A percentile compares a stretch with the other conserved stretches of the same genome.
Evolutionary conservation across 768 basidiomycete species (phyloP).

Genomic region (Amanita pallidorosea): DNA sequence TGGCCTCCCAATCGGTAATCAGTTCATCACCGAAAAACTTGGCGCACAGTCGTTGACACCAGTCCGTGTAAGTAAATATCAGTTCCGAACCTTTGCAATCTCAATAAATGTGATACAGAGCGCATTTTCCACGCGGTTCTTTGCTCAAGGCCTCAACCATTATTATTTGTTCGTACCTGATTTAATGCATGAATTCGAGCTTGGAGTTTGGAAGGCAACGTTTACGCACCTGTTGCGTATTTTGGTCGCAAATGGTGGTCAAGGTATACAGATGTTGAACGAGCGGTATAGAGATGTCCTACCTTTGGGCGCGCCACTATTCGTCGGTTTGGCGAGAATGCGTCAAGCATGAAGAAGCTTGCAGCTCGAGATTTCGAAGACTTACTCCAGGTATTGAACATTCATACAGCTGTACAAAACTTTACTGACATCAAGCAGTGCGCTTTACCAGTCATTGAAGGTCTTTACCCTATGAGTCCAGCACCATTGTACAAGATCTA

Average conservation of each 20-base stretch:
- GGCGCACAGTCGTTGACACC: background rate
- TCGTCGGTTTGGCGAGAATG: slow-evolving; percentile 20
- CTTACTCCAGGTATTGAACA: background rate
- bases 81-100: too few relatives aligned
- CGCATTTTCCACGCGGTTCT: slow-evolving; percentile 17
- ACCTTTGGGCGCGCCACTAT: slow-evolving; percentile 24
- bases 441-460: slow-evolving; percentile 23
- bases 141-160: slow-evolving; percentile 13
- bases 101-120: background rate
- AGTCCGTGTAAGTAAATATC: too few relatives aligned
- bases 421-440: slow-evolving; percentile 10
- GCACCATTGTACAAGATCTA: slow-evolving; percentile 16
- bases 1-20: background rate
- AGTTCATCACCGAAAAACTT: background rate
- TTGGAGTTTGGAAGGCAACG: slow-evolving; percentile 26
- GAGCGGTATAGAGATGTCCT: slow-evolving; percentile 16
- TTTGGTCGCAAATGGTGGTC: slow-evolving; percentile 1
- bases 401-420: background rate
- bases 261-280: slow-evolving; percentile 13
- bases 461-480: slow-evolving; percentile 20
- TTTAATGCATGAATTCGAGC: background rate
- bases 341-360: slow-evolving; percentile 21
- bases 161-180: slow-evolving; percentile 5
- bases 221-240: slow-evolving; percentile 20
- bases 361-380: slow-evolving; percentile 28